phyloP scores from a whole-genome alignment of 306 rosid species.

The Castanea crenata region DNA sequence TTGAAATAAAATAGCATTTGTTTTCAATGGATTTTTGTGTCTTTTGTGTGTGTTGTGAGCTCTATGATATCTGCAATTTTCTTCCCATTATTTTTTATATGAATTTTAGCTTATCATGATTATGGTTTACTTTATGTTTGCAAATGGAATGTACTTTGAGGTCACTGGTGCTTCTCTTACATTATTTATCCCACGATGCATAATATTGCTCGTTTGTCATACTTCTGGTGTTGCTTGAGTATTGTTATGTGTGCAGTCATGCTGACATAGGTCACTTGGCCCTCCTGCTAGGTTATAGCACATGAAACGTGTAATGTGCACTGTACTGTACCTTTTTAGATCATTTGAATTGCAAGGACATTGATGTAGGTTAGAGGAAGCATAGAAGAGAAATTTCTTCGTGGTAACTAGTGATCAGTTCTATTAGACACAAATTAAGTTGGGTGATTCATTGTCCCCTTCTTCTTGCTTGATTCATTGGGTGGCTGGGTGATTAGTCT shows the following conservation, averaged over 20 bases:
- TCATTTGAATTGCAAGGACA: not conserved
- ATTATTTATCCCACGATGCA: not conserved
- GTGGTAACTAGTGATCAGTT: not conserved
- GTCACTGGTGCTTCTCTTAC: not conserved
- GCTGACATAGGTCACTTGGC: not conserved
- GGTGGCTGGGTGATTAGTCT: not conserved
- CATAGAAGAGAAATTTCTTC: not conserved
- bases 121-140: not conserved
- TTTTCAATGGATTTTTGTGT: not conserved
- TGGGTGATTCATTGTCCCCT: not conserved
- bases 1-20: constrained; percentile 12
- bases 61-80: not conserved
- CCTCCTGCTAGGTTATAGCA: not conserved
- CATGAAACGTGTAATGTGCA: not conserved
- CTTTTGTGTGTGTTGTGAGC: not conserved
- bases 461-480: not conserved
- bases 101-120: not conserved
- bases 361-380: not conserved
- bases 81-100: not conserved
- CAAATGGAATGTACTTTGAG: not conserved
- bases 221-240: not conserved
- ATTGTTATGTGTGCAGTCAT: not conserved
- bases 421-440: not conserved
- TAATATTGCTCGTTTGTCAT: not conserved
- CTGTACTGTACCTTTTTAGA: not conserved